Evolutionary conservation across 2,329 filamentous ascomycete genomes (phyloP).

Genomic region (Geosmithia flava): DNA sequence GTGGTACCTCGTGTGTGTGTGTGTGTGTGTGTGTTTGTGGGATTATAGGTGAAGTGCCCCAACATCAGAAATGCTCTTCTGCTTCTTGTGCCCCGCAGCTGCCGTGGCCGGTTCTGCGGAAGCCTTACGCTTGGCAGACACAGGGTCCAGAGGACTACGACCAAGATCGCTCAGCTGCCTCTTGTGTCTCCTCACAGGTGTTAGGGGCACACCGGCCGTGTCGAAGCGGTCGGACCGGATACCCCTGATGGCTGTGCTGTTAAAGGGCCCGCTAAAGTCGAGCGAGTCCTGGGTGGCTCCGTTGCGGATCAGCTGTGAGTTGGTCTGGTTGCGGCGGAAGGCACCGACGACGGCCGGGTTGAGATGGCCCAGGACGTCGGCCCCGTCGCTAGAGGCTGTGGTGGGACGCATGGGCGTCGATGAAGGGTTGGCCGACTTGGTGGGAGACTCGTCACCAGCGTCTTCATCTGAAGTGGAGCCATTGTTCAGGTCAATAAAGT

Average conservation of each 20-base stretch:
- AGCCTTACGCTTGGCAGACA: constrained; percentile 43
- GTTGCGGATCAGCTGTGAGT: constrained; percentile 46
- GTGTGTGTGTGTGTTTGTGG: too few species aligned
- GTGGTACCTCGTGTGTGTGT: not conserved
- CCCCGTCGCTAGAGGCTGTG: constrained; percentile 32
- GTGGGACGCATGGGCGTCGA: constrained; percentile 38
- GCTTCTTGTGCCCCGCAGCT: constrained; percentile 36
- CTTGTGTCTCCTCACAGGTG: constrained; percentile 50
- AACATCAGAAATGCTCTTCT: constrained; percentile 47
- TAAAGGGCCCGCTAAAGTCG: constrained; percentile 46
- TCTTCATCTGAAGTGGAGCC: constrained; percentile 48
- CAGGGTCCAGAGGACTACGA: constrained; percentile 35
- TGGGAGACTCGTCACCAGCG: constrained; percentile 20
- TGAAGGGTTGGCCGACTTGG: constrained; percentile 31
- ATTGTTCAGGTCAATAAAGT: constrained; percentile 58
- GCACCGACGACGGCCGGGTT: constrained; percentile 59
- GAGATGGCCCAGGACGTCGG: constrained; percentile 43
- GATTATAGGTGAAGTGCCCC: constrained; percentile 31
- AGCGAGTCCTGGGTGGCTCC: constrained; percentile 51
- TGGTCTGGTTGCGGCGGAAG: constrained; percentile 60
- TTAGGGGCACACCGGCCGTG: constrained; percentile 55
- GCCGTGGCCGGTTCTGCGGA: constrained; percentile 22
- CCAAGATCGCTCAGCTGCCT: constrained; percentile 27
- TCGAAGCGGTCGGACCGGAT: constrained; percentile 54
- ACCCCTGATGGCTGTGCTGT: constrained; percentile 47